Evolutionary conservation across 805 yeast species (phyloP).

Genomic region (Kuraishia molischiana): DNA sequence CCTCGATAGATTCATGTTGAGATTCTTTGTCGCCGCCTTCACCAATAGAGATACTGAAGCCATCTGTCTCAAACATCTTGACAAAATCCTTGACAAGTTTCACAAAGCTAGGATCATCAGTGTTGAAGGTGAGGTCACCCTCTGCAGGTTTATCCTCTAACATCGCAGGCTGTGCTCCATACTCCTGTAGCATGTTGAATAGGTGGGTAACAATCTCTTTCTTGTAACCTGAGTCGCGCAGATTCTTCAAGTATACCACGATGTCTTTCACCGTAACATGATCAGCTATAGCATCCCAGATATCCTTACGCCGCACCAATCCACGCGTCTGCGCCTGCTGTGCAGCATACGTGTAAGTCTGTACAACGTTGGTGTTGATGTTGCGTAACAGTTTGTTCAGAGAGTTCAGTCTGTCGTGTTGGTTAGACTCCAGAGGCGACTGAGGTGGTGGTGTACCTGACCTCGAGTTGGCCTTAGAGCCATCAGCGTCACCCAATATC

Average conservation of each 20-base stretch:
- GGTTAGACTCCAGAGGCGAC: neutral
- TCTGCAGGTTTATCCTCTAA: constrained; percentile 8
- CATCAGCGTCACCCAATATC: neutral
- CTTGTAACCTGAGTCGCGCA: constrained; percentile 20
- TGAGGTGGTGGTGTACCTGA: constrained; percentile 6
- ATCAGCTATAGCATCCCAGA: constrained; percentile 10
- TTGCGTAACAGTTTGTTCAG: constrained; percentile 20
- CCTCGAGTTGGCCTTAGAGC: neutral
- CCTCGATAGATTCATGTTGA: constrained; percentile 10
- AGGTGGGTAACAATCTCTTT: constrained; percentile 24
- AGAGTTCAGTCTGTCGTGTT: constrained; percentile 10
- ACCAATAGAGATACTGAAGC: constrained; percentile 11
- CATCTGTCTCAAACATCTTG: constrained; percentile 32
- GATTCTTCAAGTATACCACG: constrained; percentile 23
- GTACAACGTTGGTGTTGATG: constrained; percentile 12
- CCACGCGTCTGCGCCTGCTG: neutral
- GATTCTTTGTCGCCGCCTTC: constrained; percentile 12
- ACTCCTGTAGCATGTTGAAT: constrained; percentile 25
- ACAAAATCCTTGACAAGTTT: constrained; percentile 32
- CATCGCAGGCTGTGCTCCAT: constrained; percentile 4
- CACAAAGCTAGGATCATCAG: constrained; percentile 25
- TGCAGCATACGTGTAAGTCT: constrained; percentile 2
- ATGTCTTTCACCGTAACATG: constrained; percentile 20
- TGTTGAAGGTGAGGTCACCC: constrained; percentile 19
- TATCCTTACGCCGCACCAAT: neutral